These are phyloP conservation scores for Skeletonema marinoi DNA, from an alignment of 108 stramenopile genomes.

Conservation along the genomic window DNA sequence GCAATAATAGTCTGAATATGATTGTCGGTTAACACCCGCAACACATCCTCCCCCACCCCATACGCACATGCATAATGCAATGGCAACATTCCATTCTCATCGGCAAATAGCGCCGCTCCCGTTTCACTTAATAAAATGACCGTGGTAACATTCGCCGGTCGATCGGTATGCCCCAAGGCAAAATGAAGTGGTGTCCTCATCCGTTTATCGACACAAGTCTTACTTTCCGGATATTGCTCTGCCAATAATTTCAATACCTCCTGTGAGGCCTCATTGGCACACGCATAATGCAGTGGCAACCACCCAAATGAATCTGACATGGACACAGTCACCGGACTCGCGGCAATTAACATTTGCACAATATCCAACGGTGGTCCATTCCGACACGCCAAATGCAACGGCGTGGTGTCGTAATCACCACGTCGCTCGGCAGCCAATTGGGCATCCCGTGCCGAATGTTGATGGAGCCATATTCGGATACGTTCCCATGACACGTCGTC, in stretches of 20 bases:
- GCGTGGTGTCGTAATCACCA: slow-evolving; percentile 67
- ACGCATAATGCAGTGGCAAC: slow-evolving; percentile 79
- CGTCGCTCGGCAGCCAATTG: slow-evolving; percentile 56
- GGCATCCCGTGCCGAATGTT: slow-evolving; percentile 54
- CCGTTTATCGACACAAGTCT: slow-evolving; percentile 17
- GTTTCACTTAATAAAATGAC: slow-evolving; percentile 55
- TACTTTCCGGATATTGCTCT: slow-evolving; percentile 54
- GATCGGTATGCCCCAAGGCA: slow-evolving; percentile 61
- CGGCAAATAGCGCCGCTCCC: slow-evolving; percentile 62
- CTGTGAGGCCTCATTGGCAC: slow-evolving; percentile 56
- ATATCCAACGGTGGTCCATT: slow-evolving; percentile 50
- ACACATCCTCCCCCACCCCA: slow-evolving; percentile 70
- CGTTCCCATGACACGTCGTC: slow-evolving; percentile 50
- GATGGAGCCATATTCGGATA: slow-evolving; percentile 60
- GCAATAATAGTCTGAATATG: slow-evolving; percentile 57
- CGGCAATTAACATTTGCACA: slow-evolving; percentile 28
- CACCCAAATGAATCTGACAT: slow-evolving; percentile 55
- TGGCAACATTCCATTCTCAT: slow-evolving; percentile 85
- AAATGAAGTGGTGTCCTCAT: slow-evolving; percentile 42
- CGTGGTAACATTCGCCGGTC: slow-evolving; percentile 50
- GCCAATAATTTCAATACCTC: slow-evolving; percentile 56
- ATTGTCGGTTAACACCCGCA: slow-evolving; percentile 64
- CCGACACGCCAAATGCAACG: slow-evolving; percentile 72
- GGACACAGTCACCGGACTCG: slow-evolving; percentile 12
- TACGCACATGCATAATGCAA: slow-evolving; percentile 89